Conservation (phyloP, 352 stramenopile genomes). For the Elongisporangium undulatum region DNA sequence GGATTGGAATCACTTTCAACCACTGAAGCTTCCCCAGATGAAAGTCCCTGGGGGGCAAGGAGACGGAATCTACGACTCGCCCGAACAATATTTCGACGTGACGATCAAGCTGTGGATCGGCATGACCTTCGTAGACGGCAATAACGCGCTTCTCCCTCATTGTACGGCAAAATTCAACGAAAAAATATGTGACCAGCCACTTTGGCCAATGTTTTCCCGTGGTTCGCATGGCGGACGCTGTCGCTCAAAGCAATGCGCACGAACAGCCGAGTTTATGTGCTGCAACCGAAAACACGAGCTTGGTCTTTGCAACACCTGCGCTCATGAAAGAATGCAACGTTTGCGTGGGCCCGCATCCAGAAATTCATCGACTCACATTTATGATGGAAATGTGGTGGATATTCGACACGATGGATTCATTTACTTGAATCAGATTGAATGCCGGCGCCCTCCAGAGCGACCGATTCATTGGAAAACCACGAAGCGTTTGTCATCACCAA, state of each 20-base stretch:
- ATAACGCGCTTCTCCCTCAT: constrained; percentile 74
- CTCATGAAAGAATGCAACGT: constrained; percentile 35
- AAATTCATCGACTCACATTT: constrained; percentile 78
- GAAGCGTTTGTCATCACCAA: constrained; percentile 66
- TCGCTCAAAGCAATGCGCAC: constrained; percentile 43
- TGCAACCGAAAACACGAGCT: constrained; percentile 43
- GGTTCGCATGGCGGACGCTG: constrained; percentile 16
- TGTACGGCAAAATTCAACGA: constrained; percentile 54
- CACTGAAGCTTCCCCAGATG: constrained; percentile 62
- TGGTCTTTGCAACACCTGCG: constrained; percentile 59
- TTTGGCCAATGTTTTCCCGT: constrained; percentile 41
- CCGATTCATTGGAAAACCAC: constrained; percentile 82
- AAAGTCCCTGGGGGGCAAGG: constrained; percentile 42
- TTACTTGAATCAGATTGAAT: constrained; percentile 53
- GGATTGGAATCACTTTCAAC: constrained; percentile 72
- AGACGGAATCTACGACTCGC: constrained; percentile 64
- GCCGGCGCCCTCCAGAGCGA: constrained; percentile 45
- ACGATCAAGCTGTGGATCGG: constrained; percentile 76
- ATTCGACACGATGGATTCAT: constrained; percentile 64
- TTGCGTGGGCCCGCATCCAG: constrained; percentile 48
- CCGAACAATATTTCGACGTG: constrained; percentile 73
- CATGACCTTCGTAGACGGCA: constrained; percentile 87
- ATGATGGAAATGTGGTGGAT: constrained; percentile 43
- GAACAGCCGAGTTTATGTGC: constrained; percentile 57
- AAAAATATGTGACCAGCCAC: constrained; percentile 59